A percentile compares a stretch with the other conserved stretches of the same genome.
phyloP scores from a whole-genome alignment of 345 rosid species.

The Chamaenerion angustifolium region DNA sequence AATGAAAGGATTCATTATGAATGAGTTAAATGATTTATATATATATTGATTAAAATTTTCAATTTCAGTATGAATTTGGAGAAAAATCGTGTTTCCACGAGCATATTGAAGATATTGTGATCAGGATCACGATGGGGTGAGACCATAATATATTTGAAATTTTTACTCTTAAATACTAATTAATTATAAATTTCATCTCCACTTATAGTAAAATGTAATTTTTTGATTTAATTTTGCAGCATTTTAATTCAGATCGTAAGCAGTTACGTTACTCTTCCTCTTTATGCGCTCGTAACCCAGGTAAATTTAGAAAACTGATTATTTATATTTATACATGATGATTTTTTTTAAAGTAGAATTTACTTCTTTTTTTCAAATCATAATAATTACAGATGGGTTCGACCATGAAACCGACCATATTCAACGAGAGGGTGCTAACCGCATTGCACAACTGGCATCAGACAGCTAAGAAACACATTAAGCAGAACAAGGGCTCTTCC shows the following conservation, averaged over 20 bases:
- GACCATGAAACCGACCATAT: constrained; percentile 72
- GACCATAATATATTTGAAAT: not conserved
- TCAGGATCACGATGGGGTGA: constrained; percentile 74
- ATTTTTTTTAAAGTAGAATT: too few relatives aligned
- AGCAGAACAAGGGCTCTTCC: constrained; percentile 33
- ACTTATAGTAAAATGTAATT: too few relatives aligned
- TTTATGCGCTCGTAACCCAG: constrained; percentile 87
- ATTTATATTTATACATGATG: too few relatives aligned
- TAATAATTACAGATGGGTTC: constrained; percentile 69
- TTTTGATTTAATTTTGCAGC: too few relatives aligned
- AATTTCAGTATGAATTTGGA: constrained; percentile 45
- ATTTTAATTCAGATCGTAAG: constrained; percentile 64
- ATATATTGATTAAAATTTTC: too few relatives aligned
- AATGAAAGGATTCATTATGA: too few relatives aligned
- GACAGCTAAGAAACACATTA: constrained; percentile 51
- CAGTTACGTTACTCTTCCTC: constrained; percentile 93
- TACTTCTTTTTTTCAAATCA: too few relatives aligned
- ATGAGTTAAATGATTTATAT: too few relatives aligned
- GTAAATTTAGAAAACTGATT: constrained; percentile 15
- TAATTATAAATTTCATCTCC: not conserved
- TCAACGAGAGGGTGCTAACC: constrained; percentile 54
- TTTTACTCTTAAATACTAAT: not conserved
- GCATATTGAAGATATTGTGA: constrained; percentile 28
- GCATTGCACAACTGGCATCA: constrained; percentile 73
- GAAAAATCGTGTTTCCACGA: constrained; percentile 53